phyloP scores from a whole-genome alignment of 805 yeast species.

The Candida rishiriensis region DNA sequence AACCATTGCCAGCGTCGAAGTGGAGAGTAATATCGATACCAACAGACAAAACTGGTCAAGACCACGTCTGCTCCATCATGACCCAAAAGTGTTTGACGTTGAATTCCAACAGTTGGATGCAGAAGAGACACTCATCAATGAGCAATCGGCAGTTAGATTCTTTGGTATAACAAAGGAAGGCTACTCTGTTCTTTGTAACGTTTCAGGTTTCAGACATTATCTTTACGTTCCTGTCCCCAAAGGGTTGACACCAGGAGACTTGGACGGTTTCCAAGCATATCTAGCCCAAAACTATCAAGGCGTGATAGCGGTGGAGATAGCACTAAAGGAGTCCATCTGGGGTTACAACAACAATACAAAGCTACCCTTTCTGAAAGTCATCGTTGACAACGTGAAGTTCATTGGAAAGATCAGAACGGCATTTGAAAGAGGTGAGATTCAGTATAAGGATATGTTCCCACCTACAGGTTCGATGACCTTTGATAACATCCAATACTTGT shows the following conservation, averaged over 20 bases:
- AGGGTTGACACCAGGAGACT: constrained; percentile 57
- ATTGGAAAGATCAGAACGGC: constrained; percentile 68
- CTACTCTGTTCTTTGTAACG: constrained; percentile 83
- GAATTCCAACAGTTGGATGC: constrained; percentile 92
- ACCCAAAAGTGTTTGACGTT: constrained; percentile 47
- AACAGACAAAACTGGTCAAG: constrained; percentile 41
- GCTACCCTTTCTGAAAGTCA: constrained; percentile 74
- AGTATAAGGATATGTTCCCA: constrained; percentile 60
- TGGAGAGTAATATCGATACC: constrained; percentile 10
- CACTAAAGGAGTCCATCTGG: constrained; percentile 83
- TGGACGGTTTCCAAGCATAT: constrained; percentile 42
- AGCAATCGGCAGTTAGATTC: constrained; percentile 66
- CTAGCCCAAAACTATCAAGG: constrained; percentile 48
- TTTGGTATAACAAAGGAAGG: constrained; percentile 93
- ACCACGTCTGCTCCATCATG: constrained; percentile 53
- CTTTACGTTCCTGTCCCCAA: constrained; percentile 88
- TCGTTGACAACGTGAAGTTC: constrained; percentile 58
- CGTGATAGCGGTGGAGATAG: constrained; percentile 62
- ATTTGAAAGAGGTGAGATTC: constrained; percentile 78
- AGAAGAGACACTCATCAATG: constrained; percentile 67
- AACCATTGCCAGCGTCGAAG: constrained; percentile 37
- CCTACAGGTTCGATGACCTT: constrained; percentile 63
- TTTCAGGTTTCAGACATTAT: constrained; percentile 84
- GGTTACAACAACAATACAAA: constrained; percentile 79
- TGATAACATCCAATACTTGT: constrained; percentile 82